phyloP scores from a whole-genome alignment of 75 land plant genomes.

The Cryptomeria japonica region DNA sequence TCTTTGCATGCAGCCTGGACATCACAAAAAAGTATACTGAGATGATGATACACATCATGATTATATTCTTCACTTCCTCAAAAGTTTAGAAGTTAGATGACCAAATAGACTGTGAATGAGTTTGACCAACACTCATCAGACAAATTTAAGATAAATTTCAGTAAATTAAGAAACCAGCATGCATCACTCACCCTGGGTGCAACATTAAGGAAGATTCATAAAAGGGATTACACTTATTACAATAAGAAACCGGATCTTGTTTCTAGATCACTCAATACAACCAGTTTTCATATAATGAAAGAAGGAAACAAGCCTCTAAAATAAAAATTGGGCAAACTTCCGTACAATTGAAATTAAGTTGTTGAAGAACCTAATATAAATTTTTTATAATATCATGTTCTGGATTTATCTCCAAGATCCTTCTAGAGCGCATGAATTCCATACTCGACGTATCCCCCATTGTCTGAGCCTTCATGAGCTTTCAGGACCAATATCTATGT shows the following conservation, averaged over 20 bases:
- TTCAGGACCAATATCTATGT: conserved; percentile 5
- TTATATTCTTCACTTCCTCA: neutral
- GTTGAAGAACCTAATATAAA: neutral
- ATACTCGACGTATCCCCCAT: conserved; percentile 86
- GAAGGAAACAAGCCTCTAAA: neutral
- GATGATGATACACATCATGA: neutral
- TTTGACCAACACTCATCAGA: neutral
- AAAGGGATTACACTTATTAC: neutral
- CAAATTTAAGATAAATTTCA: neutral
- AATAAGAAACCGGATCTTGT: neutral
- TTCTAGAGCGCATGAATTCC: conserved; percentile 93
- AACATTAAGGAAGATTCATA: neutral
- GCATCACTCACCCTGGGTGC: neutral
- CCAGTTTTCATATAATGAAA: neutral
- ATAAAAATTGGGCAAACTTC: neutral
- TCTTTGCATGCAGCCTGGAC: conserved; percentile 68
- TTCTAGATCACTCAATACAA: neutral
- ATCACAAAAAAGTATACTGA: neutral
- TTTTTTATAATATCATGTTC: conserved; percentile 88
- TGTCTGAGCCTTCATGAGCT: conserved; percentile 97
- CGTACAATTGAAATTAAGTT: neutral
- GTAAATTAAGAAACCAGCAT: neutral
- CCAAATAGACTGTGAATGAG: neutral
- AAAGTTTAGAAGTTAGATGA: neutral
- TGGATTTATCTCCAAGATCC: conserved; percentile 94